Evolutionary conservation across 2,329 filamentous ascomycete genomes (phyloP).

Genomic region (Microdochium bolleyi): DNA sequence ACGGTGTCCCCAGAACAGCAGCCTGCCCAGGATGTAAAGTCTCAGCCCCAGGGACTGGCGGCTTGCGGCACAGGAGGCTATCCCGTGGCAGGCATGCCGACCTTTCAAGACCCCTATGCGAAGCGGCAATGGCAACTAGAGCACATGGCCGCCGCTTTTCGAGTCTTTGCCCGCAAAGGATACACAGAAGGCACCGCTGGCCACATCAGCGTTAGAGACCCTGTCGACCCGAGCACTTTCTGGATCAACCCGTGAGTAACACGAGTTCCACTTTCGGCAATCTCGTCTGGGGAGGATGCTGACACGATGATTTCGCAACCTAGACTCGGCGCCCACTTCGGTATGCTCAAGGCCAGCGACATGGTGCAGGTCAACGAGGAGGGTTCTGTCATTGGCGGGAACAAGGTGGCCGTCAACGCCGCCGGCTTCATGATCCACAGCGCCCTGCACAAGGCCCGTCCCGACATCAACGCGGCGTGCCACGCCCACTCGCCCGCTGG

Average conservation of each 20-base stretch:
- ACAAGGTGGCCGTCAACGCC: conserved; percentile 45
- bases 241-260: conserved; percentile 53
- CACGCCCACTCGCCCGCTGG: conserved; percentile 49
- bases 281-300: no score
- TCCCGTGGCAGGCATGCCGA: conserved; percentile 50
- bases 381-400: conserved; percentile 52
- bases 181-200: conserved; percentile 57
- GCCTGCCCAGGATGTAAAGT: no score
- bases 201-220: conserved; percentile 57
- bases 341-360: conserved; percentile 49
- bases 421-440: conserved; percentile 52
- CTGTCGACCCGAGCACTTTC: conserved; percentile 48
- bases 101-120: conserved; percentile 38
- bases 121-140: conserved; percentile 47
- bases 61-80: no score
- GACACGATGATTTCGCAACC: not conserved
- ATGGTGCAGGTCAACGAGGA: conserved; percentile 54
- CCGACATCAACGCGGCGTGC: conserved; percentile 47
- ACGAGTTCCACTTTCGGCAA: no score
- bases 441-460: conserved; percentile 45
- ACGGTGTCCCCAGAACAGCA: no score
- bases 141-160: conserved; percentile 49
- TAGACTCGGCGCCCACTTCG: conserved; percentile 50
- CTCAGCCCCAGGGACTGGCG: no score
- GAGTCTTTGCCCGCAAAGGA: conserved; percentile 48